A percentile compares a stretch with the other conserved stretches of the same genome.
Evolutionary conservation across 129 eudicot genomes (phyloP).

Genomic region (Arctium minus): DNA sequence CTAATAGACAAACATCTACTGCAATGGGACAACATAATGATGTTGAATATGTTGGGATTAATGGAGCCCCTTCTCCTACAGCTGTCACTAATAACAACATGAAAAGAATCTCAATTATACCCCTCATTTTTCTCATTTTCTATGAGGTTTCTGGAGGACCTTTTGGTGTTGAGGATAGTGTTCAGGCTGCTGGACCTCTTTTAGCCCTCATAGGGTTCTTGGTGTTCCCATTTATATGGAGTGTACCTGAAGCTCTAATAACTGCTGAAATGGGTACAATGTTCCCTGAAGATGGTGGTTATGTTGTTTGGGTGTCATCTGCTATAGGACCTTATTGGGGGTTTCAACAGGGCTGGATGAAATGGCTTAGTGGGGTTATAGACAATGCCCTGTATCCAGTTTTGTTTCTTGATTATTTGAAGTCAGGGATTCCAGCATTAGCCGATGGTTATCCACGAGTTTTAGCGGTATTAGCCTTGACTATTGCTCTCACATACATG

Average conservation of each 20-base stretch:
- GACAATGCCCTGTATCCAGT: constrained; percentile 80
- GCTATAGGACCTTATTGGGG: constrained; percentile 87
- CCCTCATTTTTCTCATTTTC: constrained; percentile 72
- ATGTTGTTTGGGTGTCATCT: constrained; percentile 83
- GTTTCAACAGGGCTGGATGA: constrained; percentile 92
- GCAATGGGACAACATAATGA: constrained; percentile 49
- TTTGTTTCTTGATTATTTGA: constrained; percentile 70
- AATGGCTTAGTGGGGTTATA: constrained; percentile 82
- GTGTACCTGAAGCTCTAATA: constrained; percentile 75
- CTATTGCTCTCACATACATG: constrained; percentile 58
- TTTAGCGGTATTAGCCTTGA: constrained; percentile 42
- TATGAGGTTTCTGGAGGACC: constrained; percentile 91
- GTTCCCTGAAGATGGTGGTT: constrained; percentile 89
- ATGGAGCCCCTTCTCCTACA: constrained; percentile 45
- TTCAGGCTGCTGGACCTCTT: constrained; percentile 76
- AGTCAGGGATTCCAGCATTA: constrained; percentile 57
- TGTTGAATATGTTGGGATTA: constrained; percentile 43
- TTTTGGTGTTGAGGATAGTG: constrained; percentile 80
- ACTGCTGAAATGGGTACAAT: constrained; percentile 90
- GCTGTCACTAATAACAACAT: constrained; percentile 21
- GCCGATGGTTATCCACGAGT: constrained; percentile 61
- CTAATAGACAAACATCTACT: constrained; percentile 28
- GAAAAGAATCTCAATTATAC: constrained; percentile 45
- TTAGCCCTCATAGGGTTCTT: constrained; percentile 66
- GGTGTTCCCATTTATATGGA: constrained; percentile 74